Percentiles rank a stretch among this genome's conserved stretches.
phyloP scores from a whole-genome alignment of 1,284 basidiomycete genomes.

The Exobasidium rhododendri region DNA sequence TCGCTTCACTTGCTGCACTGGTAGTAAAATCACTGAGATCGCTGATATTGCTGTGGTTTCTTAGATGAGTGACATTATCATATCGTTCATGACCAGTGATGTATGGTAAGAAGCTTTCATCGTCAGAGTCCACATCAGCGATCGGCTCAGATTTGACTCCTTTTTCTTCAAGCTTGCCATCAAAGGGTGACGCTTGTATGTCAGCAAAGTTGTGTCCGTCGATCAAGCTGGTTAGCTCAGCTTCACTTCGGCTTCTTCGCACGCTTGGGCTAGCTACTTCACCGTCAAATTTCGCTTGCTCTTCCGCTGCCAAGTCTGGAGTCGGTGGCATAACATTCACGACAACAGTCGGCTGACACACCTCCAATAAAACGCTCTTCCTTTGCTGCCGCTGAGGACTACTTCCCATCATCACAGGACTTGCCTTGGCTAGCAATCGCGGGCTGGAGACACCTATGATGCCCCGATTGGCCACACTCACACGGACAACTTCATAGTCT shows the following conservation, averaged over 20 bases:
- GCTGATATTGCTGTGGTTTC: not conserved
- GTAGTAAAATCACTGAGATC: conserved; percentile 10
- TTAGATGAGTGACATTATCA: not conserved
- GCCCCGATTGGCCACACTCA: not conserved
- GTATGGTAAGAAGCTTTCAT: conserved; percentile 1
- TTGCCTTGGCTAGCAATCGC: not conserved
- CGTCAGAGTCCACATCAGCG: not conserved
- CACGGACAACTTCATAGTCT: not conserved
- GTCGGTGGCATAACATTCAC: conserved; percentile 49
- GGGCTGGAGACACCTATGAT: not conserved
- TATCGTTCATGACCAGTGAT: not conserved
- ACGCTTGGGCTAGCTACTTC: conserved; percentile 11
- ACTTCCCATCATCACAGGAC: not conserved
- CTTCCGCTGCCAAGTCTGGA: conserved; percentile 29
- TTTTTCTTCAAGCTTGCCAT: not conserved
- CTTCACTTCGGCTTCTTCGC: not conserved
- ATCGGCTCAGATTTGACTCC: not conserved
- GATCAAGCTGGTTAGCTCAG: not conserved
- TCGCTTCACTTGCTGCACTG: conserved; percentile 6
- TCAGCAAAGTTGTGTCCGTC: not conserved
- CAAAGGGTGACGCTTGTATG: not conserved
- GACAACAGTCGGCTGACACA: conserved; percentile 23
- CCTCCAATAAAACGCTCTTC: not conserved
- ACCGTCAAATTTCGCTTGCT: conserved; percentile 13
- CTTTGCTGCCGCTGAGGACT: not conserved